Conservation (phyloP, 2,329 filamentous ascomycete genomes). For the Fusarium coffeatum region DNA sequence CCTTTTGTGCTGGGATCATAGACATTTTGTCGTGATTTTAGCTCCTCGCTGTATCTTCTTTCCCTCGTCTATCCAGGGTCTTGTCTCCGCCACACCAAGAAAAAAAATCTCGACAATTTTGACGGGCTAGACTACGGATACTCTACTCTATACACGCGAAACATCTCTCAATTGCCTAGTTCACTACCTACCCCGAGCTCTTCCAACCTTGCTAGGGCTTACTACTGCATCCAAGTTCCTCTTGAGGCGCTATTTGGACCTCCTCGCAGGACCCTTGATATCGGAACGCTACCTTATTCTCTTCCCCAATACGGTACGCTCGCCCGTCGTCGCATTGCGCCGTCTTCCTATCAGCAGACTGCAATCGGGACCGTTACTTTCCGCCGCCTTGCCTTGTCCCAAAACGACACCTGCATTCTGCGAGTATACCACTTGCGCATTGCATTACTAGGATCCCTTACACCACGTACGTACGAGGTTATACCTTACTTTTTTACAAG, state of each 20-base stretch:
- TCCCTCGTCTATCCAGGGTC: background rate
- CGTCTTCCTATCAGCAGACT: constrained; percentile 16
- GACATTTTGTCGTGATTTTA: constrained; percentile 6
- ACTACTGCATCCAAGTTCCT: constrained; percentile 2
- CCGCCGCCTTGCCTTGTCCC: constrained; percentile 21
- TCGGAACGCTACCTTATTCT: constrained; percentile 15
- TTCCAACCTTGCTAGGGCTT: constrained; percentile 21
- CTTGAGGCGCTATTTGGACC: constrained; percentile 15
- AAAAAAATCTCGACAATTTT: constrained; percentile 4
- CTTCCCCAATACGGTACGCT: constrained; percentile 39
- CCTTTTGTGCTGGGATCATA: constrained; percentile 27
- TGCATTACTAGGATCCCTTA: constrained; percentile 31
- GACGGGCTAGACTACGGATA: constrained; percentile 2
- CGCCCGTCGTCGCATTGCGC: constrained; percentile 41
- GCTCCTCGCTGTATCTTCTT: background rate
- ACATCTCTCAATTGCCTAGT: background rate
- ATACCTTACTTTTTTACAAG: constrained; percentile 6
- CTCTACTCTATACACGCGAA: background rate
- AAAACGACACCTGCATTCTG: constrained; percentile 19
- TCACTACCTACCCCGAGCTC: constrained; percentile 3
- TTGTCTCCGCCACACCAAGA: constrained; percentile 10
- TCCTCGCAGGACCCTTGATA: constrained; percentile 20
- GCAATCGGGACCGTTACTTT: constrained; percentile 29
- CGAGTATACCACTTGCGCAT: constrained; percentile 13
- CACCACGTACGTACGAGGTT: constrained; percentile 31